Conservation (phyloP, 371 early-diverging fungal species). For the Gilbertella persicaria region DNA sequence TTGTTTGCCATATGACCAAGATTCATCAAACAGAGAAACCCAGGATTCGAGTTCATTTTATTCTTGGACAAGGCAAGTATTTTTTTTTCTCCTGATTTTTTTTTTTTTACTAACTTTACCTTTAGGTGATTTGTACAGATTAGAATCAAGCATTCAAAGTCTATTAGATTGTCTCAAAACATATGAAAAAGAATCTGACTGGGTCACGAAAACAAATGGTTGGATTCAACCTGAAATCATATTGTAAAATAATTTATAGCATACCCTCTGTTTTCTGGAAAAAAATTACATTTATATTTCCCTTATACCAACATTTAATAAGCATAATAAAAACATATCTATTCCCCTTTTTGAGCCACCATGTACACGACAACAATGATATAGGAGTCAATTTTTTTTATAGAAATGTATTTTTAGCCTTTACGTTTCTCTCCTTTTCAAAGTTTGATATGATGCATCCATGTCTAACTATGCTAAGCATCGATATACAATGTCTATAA, state of each 20-base stretch:
- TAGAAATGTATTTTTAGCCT: too few relatives aligned
- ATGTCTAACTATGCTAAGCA: too few relatives aligned
- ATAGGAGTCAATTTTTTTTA: too few relatives aligned
- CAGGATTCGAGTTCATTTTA: conserved; percentile 19
- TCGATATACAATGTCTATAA: too few relatives aligned
- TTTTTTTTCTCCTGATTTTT: background rate
- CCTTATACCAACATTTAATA: too few relatives aligned
- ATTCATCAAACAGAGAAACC: background rate
- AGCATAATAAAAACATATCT: too few relatives aligned
- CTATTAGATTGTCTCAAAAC: conserved; percentile 20
- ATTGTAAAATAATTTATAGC: background rate
- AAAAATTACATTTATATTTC: too few relatives aligned
- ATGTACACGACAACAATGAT: too few relatives aligned
- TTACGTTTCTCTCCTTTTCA: too few relatives aligned
- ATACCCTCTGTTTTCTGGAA: background rate
- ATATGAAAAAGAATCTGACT: conserved; percentile 27
- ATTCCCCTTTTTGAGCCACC: too few relatives aligned
- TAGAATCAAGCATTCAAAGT: conserved; percentile 11
- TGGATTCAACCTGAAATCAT: conserved; percentile 20
- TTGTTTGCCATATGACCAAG: conserved; percentile 22
- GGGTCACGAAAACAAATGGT: conserved; percentile 22
- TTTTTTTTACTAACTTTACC: background rate
- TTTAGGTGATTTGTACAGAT: conserved; percentile 4
- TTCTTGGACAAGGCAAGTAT: conserved; percentile 8
- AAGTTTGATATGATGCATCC: too few relatives aligned